A percentile compares a stretch with the other conserved stretches of the same genome.
phyloP scores from a whole-genome alignment of 768 basidiomycete genomes.

The Tulasnella calospora region DNA sequence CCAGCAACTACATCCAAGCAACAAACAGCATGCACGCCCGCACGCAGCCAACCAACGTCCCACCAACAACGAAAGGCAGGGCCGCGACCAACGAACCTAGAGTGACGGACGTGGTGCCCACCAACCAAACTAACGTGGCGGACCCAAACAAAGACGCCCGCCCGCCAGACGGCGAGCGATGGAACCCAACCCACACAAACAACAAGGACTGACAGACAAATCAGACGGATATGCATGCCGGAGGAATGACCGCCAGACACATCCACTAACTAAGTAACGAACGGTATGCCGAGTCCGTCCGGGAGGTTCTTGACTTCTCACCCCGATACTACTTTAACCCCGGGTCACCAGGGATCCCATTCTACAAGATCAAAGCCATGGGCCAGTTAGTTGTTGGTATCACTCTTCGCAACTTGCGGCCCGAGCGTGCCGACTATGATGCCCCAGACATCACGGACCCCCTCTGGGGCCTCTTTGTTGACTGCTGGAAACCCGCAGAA shows the following conservation, averaged over 20 bases:
- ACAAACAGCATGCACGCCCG: slow-evolving; percentile 60
- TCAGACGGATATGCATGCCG: slow-evolving; percentile 18
- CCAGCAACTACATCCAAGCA: slow-evolving; percentile 60
- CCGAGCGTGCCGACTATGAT: slow-evolving; percentile 17
- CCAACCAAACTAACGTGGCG: slow-evolving; percentile 16
- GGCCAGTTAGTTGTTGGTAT: slow-evolving; percentile 16
- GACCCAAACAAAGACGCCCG: no score
- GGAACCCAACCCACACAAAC: slow-evolving; percentile 20
- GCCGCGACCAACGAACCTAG: no score
- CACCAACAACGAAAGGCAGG: no score
- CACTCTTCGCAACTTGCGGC: slow-evolving; percentile 5
- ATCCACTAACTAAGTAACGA: slow-evolving; percentile 20
- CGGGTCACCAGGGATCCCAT: slow-evolving; percentile 15
- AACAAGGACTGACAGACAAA: slow-evolving; percentile 5
- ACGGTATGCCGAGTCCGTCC: neutral
- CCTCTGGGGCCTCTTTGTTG: slow-evolving; percentile 12
- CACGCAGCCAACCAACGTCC: slow-evolving; percentile 16
- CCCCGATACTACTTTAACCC: neutral
- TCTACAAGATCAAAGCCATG: slow-evolving; percentile 21
- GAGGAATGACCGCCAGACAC: slow-evolving; percentile 21
- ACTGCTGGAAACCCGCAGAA: neutral
- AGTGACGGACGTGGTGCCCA: no score
- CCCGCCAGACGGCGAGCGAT: slow-evolving; percentile 10
- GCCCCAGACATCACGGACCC: slow-evolving; percentile 9
- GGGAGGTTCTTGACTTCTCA: neutral